Evolutionary conservation across 2,329 filamentous ascomycete genomes (phyloP).

Genomic region (Pestalotiopsis sp.): DNA sequence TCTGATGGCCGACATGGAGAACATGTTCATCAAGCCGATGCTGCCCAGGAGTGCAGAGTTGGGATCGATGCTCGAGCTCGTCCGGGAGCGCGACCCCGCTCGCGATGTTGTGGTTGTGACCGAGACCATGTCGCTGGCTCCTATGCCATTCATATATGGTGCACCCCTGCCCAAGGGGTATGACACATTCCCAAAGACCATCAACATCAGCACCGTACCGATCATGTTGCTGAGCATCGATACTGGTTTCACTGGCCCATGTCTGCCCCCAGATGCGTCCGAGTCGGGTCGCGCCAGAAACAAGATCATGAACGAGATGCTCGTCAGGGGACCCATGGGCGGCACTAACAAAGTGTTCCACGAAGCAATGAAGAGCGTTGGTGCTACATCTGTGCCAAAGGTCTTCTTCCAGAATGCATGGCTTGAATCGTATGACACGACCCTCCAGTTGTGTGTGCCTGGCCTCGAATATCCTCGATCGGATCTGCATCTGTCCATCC

Average conservation of each 20-base stretch:
- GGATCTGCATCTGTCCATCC: constrained; percentile 37
- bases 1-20: constrained; percentile 27
- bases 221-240: constrained; percentile 31
- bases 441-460: constrained; percentile 37
- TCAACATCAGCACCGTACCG: constrained; percentile 33
- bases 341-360: constrained; percentile 11
- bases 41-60: constrained; percentile 1
- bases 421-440: constrained; percentile 27
- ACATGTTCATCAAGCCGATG: constrained; percentile 24
- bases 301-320: constrained; percentile 15
- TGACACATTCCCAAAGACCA: constrained; percentile 21
- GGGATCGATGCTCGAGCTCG: constrained; percentile 18
- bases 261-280: constrained; percentile 29
- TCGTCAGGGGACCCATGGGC: constrained; percentile 12
- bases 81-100: constrained; percentile 23
- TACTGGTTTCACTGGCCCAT: constrained; percentile 29
- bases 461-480: constrained; percentile 39
- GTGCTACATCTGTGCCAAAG: constrained; percentile 12
- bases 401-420: constrained; percentile 9
- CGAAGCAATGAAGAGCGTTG: constrained; percentile 14
- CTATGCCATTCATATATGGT: constrained; percentile 28
- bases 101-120: constrained; percentile 33
- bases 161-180: constrained; percentile 25
- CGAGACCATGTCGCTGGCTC: constrained; percentile 30
- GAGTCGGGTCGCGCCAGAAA: constrained; percentile 30